These are phyloP conservation scores for Coemansia sp. DNA, from an alignment of 371 early-diverging fungal genomes.

Conservation along the genomic window DNA sequence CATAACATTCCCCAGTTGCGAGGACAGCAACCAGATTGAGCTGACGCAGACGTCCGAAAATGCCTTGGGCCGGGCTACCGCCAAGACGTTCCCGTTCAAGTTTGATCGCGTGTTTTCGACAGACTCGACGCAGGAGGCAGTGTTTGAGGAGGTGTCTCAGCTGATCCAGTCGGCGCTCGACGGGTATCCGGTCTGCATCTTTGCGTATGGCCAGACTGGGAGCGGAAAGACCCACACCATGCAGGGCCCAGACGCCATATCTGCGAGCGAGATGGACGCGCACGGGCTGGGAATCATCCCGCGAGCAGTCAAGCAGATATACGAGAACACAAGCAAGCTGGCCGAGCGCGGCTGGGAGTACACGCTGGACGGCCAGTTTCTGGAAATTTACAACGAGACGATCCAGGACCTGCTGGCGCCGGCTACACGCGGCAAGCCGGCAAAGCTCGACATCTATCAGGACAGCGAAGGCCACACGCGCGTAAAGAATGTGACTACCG, in stretches of 20 bases:
- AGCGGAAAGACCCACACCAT: conserved; percentile 94
- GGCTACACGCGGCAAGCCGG: conserved; percentile 32
- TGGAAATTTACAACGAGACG: conserved; percentile 98
- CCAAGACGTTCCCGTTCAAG: conserved; percentile 69
- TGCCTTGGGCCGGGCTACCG: conserved; percentile 49
- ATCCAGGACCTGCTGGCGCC: conserved; percentile 79
- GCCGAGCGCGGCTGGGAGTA: conserved; percentile 87
- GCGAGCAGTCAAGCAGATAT: conserved; percentile 85
- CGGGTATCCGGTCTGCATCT: conserved; percentile 98
- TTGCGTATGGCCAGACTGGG: conserved; percentile 99
- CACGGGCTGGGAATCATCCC: conserved; percentile 83
- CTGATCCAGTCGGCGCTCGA: conserved; percentile 95
- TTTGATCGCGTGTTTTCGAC: conserved; percentile 88
- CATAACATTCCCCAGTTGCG: conserved; percentile 48
- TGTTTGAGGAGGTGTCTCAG: conserved; percentile 95
- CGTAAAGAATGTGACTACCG: conserved; percentile 74
- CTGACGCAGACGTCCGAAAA: conserved; percentile 53
- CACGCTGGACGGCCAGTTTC: conserved; percentile 78
- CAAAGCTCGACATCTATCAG: conserved; percentile 83
- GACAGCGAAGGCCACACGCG: conserved; percentile 70
- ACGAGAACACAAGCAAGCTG: conserved; percentile 69
- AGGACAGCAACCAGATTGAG: conserved; percentile 59
- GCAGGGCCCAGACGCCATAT: conserved; percentile 63
- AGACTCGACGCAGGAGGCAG: conserved; percentile 68
- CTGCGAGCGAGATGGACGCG: conserved; percentile 41